phyloP scores from a whole-genome alignment of 2,329 filamentous ascomycete species.

The Penicillium sp. region DNA sequence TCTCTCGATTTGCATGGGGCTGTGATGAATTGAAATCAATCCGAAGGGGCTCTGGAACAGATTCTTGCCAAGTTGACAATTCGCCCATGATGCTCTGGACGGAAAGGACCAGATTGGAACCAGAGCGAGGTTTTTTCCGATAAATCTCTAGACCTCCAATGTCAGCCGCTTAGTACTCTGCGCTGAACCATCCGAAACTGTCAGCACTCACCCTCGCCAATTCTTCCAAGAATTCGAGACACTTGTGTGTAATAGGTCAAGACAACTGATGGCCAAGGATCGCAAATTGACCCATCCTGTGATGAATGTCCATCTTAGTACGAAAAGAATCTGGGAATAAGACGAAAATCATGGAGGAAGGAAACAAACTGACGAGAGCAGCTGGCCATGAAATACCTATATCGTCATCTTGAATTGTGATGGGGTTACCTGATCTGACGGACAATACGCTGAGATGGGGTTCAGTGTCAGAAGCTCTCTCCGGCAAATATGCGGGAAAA shows the following conservation, averaged over 20 bases:
- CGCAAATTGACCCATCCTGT: slow-evolving; percentile 15
- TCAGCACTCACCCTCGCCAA: slow-evolving; percentile 32
- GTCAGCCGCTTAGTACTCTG: too few species aligned
- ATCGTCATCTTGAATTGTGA: slow-evolving; percentile 52
- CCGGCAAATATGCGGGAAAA: too few species aligned
- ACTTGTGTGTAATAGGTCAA: slow-evolving; percentile 49
- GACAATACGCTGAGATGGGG: slow-evolving; percentile 38
- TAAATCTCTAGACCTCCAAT: slow-evolving; percentile 39
- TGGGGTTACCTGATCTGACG: slow-evolving; percentile 51
- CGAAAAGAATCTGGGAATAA: background rate
- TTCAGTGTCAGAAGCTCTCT: too few species aligned
- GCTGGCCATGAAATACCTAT: slow-evolving; percentile 41
- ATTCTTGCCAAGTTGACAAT: slow-evolving; percentile 46
- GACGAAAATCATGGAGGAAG: background rate
- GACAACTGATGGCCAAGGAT: slow-evolving; percentile 43
- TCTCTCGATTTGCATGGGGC: slow-evolving; percentile 42
- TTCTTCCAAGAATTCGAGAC: slow-evolving; percentile 48
- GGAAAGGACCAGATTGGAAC: slow-evolving; percentile 44
- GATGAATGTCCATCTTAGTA: background rate
- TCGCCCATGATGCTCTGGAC: slow-evolving; percentile 48
- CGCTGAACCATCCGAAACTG: background rate
- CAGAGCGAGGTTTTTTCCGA: slow-evolving; percentile 43
- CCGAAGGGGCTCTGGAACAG: slow-evolving; percentile 44
- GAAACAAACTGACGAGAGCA: slow-evolving; percentile 19
- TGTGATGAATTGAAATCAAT: slow-evolving; percentile 45